These are phyloP conservation scores for Alternaria atra DNA, from an alignment of 2,329 filamentous ascomycete species.

Conservation along the genomic window DNA sequence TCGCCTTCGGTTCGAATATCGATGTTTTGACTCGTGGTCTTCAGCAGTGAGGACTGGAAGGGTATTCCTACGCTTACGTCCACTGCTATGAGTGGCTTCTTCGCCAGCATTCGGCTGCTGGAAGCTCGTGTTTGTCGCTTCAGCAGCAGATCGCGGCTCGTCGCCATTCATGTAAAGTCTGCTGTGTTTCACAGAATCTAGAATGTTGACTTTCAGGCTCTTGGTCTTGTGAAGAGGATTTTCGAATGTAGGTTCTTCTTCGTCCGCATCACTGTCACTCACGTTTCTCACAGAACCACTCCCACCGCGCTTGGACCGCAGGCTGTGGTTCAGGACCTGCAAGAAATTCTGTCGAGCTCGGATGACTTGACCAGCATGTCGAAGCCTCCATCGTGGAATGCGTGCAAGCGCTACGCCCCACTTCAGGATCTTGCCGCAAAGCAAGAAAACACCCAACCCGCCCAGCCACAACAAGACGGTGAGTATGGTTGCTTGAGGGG, in stretches of 20 bases:
- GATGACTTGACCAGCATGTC: slow-evolving; percentile 61
- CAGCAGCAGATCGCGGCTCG: slow-evolving; percentile 44
- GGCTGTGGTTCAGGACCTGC: slow-evolving; percentile 50
- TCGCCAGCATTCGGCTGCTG: slow-evolving; percentile 11
- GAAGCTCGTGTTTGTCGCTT: slow-evolving; percentile 33
- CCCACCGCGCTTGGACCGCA: slow-evolving; percentile 37
- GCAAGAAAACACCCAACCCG: slow-evolving; percentile 77
- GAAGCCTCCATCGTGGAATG: slow-evolving; percentile 91
- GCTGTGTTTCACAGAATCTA: slow-evolving; percentile 30
- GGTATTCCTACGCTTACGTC: slow-evolving; percentile 46
- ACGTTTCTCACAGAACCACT: slow-evolving; percentile 26
- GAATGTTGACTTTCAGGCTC: slow-evolving; percentile 40
- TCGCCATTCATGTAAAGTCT: slow-evolving; percentile 18
- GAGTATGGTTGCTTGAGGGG: slow-evolving; percentile 60
- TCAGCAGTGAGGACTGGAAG: slow-evolving; percentile 39
- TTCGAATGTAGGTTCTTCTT: slow-evolving; percentile 47
- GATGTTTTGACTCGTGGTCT: slow-evolving; percentile 31
- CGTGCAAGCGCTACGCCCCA: slow-evolving; percentile 88
- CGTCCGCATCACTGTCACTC: slow-evolving; percentile 59
- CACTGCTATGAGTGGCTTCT: slow-evolving; percentile 7
- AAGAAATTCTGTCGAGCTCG: slow-evolving; percentile 56
- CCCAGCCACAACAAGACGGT: slow-evolving; percentile 62
- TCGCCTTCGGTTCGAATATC: slow-evolving; percentile 35
- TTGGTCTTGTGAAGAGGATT: slow-evolving; percentile 36
- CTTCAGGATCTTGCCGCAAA: slow-evolving; percentile 76